A percentile compares a stretch with the other conserved stretches of the same genome.
Conservation (phyloP, 257 asterid species). For the Capsicum pubescens region DNA sequence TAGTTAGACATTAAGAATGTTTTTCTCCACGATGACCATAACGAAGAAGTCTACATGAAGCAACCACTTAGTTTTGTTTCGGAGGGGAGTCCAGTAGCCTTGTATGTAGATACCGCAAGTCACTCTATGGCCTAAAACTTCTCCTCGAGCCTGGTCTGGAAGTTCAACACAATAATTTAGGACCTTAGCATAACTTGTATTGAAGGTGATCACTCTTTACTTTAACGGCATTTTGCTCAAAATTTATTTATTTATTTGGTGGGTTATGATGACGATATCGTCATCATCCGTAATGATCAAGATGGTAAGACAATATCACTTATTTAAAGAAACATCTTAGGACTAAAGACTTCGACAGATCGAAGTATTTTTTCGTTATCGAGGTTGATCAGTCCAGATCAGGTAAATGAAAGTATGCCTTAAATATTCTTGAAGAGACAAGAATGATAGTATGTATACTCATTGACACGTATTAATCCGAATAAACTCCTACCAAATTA, state of each 20-base stretch:
- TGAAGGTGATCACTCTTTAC: not conserved
- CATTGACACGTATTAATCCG: not conserved
- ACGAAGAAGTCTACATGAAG: not conserved
- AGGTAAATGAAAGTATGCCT: not conserved
- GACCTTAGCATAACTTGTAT: not conserved
- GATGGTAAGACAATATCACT: not conserved
- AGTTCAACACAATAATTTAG: not conserved
- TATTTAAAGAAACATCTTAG: not conserved
- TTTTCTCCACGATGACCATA: not conserved
- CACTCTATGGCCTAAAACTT: not conserved
- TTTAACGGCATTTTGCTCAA: not conserved
- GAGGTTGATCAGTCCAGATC: not conserved
- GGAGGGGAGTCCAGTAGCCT: not conserved
- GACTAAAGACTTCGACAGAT: not conserved
- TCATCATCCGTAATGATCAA: not conserved
- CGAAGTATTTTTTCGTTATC: not conserved
- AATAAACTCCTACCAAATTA: too few relatives aligned
- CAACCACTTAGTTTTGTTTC: not conserved
- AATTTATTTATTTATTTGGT: not conserved
- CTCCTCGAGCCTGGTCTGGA: not conserved
- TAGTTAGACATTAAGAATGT: too few relatives aligned
- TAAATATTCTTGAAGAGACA: not conserved
- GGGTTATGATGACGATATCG: not conserved
- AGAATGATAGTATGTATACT: not conserved
- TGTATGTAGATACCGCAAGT: not conserved